Evolutionary conservation across 2,329 filamentous ascomycete genomes (phyloP).

Genomic region (Xylariaceae sp.): DNA sequence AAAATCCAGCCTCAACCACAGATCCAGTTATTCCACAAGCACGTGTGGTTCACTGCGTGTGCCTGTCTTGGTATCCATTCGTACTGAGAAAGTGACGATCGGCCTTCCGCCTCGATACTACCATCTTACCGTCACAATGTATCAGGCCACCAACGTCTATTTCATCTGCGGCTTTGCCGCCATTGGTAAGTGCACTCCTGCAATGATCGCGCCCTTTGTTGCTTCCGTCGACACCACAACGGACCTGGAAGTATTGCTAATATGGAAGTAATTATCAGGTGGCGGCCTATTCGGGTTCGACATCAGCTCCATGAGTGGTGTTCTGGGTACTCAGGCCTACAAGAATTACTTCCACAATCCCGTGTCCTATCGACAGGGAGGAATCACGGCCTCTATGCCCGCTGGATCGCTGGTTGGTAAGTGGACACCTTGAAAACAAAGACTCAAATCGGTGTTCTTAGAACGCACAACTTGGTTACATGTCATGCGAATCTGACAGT

Average conservation of each 20-base stretch:
- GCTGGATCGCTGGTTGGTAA: conserved; percentile 60
- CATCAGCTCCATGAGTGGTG: conserved; percentile 67
- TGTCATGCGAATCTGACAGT: background rate
- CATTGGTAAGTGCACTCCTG: conserved; percentile 41
- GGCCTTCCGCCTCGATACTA: too few species aligned
- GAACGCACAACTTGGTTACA: background rate
- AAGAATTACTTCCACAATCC: conserved; percentile 66
- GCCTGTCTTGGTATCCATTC: too few species aligned
- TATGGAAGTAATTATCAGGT: conserved; percentile 34
- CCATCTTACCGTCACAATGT: conserved; percentile 28
- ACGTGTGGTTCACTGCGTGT: too few species aligned
- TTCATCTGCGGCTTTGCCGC: conserved; percentile 57
- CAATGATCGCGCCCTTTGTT: too few species aligned
- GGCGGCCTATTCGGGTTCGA: conserved; percentile 74
- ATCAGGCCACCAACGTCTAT: conserved; percentile 48
- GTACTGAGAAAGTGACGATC: too few species aligned
- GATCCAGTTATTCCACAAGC: too few species aligned
- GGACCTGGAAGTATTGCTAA: background rate
- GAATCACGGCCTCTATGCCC: conserved; percentile 69
- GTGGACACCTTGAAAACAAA: conserved; percentile 18
- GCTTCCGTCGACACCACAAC: too few species aligned
- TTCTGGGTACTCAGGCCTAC: conserved; percentile 63
- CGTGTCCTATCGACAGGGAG: conserved; percentile 55
- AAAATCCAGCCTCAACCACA: too few species aligned
- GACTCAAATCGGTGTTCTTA: background rate